phyloP scores from a whole-genome alignment of 495 filamentous ascomycete genomes.

The Xylaria castorea region DNA sequence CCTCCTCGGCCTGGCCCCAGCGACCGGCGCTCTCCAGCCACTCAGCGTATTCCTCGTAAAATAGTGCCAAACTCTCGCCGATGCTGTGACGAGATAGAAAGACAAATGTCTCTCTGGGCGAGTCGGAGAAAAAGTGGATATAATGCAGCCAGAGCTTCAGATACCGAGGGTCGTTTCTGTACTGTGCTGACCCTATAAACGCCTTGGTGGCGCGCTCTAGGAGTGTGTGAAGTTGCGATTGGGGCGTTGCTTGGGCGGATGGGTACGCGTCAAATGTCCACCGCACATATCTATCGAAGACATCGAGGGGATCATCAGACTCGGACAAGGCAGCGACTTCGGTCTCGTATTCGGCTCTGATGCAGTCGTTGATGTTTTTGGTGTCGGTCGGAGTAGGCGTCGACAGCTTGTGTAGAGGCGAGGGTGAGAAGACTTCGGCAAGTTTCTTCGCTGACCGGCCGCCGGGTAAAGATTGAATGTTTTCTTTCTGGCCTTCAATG shows the following conservation, averaged over 20 bases:
- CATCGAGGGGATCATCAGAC: slow-evolving; percentile 92
- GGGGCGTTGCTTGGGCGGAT: slow-evolving; percentile 86
- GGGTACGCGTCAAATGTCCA: slow-evolving; percentile 97
- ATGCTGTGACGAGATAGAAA: slow-evolving; percentile 89
- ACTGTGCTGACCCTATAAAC: slow-evolving; percentile 82
- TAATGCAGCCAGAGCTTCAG: slow-evolving; percentile 93
- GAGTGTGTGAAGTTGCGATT: slow-evolving; percentile 85
- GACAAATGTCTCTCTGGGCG: slow-evolving; percentile 88
- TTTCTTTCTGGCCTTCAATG: slow-evolving; percentile 96
- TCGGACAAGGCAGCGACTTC: slow-evolving; percentile 80
- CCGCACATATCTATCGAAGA: slow-evolving; percentile 95
- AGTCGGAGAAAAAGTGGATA: slow-evolving; percentile 88
- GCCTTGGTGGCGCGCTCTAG: slow-evolving; percentile 91
- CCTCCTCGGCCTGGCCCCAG: slow-evolving; percentile 92
- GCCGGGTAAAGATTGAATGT: slow-evolving; percentile 90
- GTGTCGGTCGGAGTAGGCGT: slow-evolving; percentile 71
- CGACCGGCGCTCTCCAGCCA: slow-evolving; percentile 87
- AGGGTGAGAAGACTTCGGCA: slow-evolving; percentile 80
- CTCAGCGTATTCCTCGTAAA: slow-evolving; percentile 94
- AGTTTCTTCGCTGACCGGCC: slow-evolving; percentile 91
- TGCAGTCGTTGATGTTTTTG: slow-evolving; percentile 76
- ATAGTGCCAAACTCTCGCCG: slow-evolving; percentile 87
- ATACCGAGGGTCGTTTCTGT: slow-evolving; percentile 94
- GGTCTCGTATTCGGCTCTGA: slow-evolving; percentile 82
- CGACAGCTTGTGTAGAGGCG: slow-evolving; percentile 58